Conservation (phyloP, 2,329 filamentous ascomycete species). For the Apiospora aurea region DNA sequence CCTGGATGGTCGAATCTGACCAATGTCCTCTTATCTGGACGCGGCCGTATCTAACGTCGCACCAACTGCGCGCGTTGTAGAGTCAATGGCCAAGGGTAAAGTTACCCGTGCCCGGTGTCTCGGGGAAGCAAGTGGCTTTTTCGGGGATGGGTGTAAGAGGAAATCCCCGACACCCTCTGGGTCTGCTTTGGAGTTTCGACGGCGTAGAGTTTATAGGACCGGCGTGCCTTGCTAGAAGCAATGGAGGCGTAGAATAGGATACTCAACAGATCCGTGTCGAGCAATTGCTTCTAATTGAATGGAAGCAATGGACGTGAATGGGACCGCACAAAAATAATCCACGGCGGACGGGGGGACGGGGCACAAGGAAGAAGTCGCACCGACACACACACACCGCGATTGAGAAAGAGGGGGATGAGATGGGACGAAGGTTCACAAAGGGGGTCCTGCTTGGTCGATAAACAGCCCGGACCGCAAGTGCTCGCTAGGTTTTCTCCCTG, state of each 20-base stretch:
- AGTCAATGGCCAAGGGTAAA: background rate
- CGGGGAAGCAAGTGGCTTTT: slow-evolving; percentile 8
- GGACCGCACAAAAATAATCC: background rate
- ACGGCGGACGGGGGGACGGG: background rate
- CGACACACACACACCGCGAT: background rate
- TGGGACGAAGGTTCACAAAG: slow-evolving; percentile 6
- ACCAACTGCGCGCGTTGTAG: background rate
- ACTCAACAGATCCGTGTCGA: background rate
- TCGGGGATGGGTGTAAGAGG: background rate
- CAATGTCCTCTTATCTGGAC: background rate
- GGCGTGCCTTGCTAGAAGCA: background rate
- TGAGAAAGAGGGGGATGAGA: slow-evolving; percentile 1
- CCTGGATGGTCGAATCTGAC: background rate
- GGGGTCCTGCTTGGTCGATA: background rate
- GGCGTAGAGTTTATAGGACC: slow-evolving; percentile 1
- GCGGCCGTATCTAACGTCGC: slow-evolving; percentile 1
- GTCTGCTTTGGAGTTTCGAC: background rate
- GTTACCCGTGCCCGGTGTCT: background rate
- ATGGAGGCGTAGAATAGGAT: background rate
- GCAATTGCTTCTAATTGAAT: slow-evolving; percentile 9
- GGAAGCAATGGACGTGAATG: slow-evolving; percentile 12
- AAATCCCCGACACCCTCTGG: slow-evolving; percentile 6
- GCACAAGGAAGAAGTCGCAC: slow-evolving; percentile 17
- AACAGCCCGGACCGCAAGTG: slow-evolving; percentile 7
- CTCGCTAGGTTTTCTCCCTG: background rate